Conservation (phyloP, 1,284 basidiomycete genomes). For the Cystobasidium slooffiae region DNA sequence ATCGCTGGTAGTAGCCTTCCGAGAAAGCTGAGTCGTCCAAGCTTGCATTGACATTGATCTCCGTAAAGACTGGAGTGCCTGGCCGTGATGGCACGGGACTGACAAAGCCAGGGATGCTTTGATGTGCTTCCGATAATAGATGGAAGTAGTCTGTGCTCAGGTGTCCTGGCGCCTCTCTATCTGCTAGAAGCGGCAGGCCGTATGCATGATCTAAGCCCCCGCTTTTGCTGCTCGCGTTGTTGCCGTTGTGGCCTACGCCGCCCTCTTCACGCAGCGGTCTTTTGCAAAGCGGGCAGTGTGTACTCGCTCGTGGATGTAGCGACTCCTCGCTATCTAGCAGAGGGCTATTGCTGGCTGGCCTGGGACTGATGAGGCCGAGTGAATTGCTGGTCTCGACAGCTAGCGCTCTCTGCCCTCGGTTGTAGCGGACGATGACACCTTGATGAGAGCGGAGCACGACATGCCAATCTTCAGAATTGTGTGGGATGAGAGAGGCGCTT, state of each 20-base stretch:
- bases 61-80: slow-evolving; percentile 30
- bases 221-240: not conserved
- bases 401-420: slow-evolving; percentile 23
- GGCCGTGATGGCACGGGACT: slow-evolving; percentile 37
- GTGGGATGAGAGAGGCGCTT: not conserved
- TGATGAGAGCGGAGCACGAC: slow-evolving; percentile 40
- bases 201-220: slow-evolving; percentile 12
- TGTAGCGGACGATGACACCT: slow-evolving; percentile 40
- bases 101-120: not conserved
- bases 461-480: slow-evolving; percentile 31
- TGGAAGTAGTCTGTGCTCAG: slow-evolving; percentile 42
- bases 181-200: slow-evolving; percentile 4
- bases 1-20: slow-evolving; percentile 50
- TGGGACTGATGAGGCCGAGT: not conserved
- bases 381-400: slow-evolving; percentile 30
- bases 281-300: slow-evolving; percentile 28
- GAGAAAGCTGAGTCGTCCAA: slow-evolving; percentile 29
- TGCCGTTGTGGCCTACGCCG: not conserved
- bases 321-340: not conserved
- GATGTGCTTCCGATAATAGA: slow-evolving; percentile 28
- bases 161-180: not conserved
- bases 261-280: slow-evolving; percentile 18
- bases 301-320: not conserved
- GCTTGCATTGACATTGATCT: slow-evolving; percentile 14
- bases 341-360: not conserved